A percentile compares a stretch with the other conserved stretches of the same genome.
Conservation (phyloP, 306 rosid species). For the Sesbania bispinosa region DNA sequence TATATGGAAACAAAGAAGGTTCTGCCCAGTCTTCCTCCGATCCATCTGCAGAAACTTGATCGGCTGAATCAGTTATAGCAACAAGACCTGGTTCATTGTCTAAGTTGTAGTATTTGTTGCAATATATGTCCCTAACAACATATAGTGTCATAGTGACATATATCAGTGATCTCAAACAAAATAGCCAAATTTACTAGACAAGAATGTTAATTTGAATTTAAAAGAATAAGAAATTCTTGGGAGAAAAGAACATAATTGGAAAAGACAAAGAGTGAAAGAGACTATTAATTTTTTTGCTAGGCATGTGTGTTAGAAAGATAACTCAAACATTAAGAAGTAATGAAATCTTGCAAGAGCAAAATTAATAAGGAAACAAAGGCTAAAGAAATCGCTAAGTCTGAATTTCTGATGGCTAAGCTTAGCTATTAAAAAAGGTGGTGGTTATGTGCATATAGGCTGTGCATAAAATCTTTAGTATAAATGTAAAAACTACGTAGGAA, state of each 20-base stretch:
- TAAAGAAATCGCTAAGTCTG: not conserved
- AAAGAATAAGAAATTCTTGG: not conserved
- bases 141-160: not conserved
- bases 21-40: conserved; percentile 58
- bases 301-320: not conserved
- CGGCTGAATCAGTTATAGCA: conserved; percentile 16
- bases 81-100: conserved; percentile 29
- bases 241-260: not conserved
- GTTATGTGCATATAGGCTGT: not conserved
- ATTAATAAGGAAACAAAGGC: not conserved
- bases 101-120: too few relatives aligned
- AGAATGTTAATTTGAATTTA: not conserved
- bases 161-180: not conserved
- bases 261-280: not conserved
- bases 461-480: not conserved
- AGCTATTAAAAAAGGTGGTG: not conserved
- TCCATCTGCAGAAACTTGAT: conserved; percentile 37
- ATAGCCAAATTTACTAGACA: not conserved
- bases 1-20: conserved; percentile 45
- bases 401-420: not conserved
- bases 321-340: not conserved
- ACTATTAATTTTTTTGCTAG: not conserved
- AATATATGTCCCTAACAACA: too few relatives aligned
- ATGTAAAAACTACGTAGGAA: too few relatives aligned
- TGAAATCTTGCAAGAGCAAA: not conserved